Percentiles rank a stretch among this genome's conserved stretches.
phyloP scores from a whole-genome alignment of 2,329 filamentous ascomycete genomes.

The Beauveria medogensis region DNA sequence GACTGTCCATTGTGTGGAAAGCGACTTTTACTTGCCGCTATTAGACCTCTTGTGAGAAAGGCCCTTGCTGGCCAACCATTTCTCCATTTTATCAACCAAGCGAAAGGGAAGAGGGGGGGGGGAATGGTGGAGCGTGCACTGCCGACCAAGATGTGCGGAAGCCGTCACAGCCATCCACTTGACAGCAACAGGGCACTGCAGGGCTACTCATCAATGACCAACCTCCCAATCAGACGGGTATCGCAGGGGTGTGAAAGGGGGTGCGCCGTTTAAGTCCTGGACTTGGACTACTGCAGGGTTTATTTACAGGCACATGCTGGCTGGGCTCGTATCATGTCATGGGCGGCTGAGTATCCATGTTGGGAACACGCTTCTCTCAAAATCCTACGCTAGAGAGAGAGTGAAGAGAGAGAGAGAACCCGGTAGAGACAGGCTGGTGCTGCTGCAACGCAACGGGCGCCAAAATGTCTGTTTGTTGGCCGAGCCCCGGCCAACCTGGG shows the following conservation, averaged over 20 bases:
- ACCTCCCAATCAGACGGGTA: constrained; percentile 3
- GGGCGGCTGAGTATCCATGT: constrained; percentile 8
- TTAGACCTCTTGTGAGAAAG: not conserved
- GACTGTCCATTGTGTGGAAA: not conserved
- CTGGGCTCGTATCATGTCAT: constrained; percentile 8
- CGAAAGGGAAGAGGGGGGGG: not conserved
- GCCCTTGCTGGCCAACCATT: constrained; percentile 1
- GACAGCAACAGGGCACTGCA: too few species aligned
- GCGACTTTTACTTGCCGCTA: constrained; percentile 4
- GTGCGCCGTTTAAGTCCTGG: not conserved
- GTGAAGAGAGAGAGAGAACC: not conserved
- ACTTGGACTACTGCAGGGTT: not conserved
- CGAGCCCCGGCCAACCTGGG: not conserved
- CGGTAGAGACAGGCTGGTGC: not conserved
- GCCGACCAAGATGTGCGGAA: too few species aligned
- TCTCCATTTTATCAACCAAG: not conserved
- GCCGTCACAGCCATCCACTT: not conserved
- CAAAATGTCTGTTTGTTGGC: constrained; percentile 1
- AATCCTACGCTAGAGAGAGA: not conserved
- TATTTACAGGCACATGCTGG: constrained; percentile 1
- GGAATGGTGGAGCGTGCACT: not conserved
- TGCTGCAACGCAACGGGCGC: not conserved
- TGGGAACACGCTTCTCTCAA: not conserved
- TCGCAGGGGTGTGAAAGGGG: not conserved
- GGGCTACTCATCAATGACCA: not conserved